Evolutionary conservation across 345 rosid genomes (phyloP).

Genomic region (Euphorbia tirucalli): DNA sequence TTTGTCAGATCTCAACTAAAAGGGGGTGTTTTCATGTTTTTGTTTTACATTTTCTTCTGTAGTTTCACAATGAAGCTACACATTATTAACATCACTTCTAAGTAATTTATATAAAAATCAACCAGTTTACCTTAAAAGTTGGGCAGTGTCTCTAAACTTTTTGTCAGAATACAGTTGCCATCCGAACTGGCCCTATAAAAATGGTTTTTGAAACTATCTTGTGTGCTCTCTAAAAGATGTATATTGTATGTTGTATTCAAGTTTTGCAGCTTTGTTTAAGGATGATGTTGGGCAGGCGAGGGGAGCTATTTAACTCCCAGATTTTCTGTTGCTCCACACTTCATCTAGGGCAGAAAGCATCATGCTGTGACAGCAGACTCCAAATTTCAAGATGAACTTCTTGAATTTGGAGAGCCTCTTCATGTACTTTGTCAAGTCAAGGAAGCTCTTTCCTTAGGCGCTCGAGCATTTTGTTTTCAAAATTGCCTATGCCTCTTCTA

Average conservation of each 20-base stretch:
- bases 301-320: background rate
- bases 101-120: background rate
- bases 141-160: background rate
- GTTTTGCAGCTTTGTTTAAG: background rate
- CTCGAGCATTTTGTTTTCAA: too few species aligned
- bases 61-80: background rate
- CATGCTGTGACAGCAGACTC: background rate
- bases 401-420: too few species aligned
- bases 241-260: background rate
- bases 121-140: background rate
- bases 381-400: too few species aligned
- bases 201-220: background rate
- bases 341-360: too few species aligned
- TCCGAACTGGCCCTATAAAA: background rate
- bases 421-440: too few species aligned
- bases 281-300: background rate
- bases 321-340: background rate
- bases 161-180: too few species aligned
- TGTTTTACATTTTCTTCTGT: background rate
- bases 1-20: background rate
- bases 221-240: background rate
- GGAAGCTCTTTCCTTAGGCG: too few species aligned
- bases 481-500: too few species aligned
- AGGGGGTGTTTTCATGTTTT: background rate
- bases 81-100: background rate